Evolutionary conservation across 1,284 basidiomycete species (phyloP).

Genomic region (Kwoniella shivajii): DNA sequence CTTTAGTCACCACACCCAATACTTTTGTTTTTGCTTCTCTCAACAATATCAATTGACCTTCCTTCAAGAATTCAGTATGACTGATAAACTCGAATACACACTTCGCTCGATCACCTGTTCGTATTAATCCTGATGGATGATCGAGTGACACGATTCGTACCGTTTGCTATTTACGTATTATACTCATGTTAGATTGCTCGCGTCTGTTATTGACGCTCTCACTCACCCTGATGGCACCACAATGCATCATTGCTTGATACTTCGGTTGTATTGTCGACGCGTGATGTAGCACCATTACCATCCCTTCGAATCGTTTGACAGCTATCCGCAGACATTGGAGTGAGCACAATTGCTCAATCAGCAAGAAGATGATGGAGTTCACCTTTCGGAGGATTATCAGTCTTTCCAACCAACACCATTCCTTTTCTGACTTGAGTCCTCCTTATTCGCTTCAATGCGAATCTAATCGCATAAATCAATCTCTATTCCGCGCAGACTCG

Average conservation of each 20-base stretch:
- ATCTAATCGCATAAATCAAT: conserved; percentile 32
- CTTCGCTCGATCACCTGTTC: conserved; percentile 86
- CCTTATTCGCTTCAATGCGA: conserved; percentile 88
- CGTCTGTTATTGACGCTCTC: neutral
- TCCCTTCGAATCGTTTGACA: conserved; percentile 45
- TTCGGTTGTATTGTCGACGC: conserved; percentile 88
- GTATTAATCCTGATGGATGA: conserved; percentile 78
- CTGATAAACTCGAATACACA: conserved; percentile 83
- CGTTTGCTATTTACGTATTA: conserved; percentile 76
- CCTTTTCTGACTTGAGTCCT: conserved; percentile 85
- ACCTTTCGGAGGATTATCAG: conserved; percentile 75
- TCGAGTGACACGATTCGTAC: conserved; percentile 87
- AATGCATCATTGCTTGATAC: conserved; percentile 67
- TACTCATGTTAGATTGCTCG: neutral
- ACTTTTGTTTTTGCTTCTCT: conserved; percentile 93
- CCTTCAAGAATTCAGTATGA: conserved; percentile 85
- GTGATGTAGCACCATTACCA: conserved; percentile 63
- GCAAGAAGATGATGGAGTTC: conserved; percentile 57
- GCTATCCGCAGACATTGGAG: conserved; percentile 14
- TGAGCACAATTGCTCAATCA: too few species aligned
- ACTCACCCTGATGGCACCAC: conserved; percentile 46
- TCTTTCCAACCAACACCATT: conserved; percentile 85
- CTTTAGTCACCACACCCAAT: conserved; percentile 47
- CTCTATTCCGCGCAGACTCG: neutral
- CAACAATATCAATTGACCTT: conserved; percentile 87